phyloP scores from a whole-genome alignment of 192 early-diverging fungal species.

The Ambispora gerdemannii region DNA sequence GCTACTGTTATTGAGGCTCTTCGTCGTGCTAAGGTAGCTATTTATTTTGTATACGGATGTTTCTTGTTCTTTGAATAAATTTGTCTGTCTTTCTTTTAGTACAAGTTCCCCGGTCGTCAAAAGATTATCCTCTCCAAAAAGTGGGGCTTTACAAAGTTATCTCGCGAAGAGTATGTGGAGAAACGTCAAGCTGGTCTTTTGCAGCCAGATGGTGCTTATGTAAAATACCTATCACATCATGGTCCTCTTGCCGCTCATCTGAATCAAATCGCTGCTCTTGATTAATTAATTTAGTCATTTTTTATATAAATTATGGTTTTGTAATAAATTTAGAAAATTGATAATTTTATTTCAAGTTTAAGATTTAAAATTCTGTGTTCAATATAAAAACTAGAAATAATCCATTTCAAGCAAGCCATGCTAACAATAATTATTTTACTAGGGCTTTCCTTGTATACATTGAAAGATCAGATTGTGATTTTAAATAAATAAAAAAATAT shows the following conservation, averaged over 20 bases:
- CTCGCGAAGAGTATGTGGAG: constrained; percentile 84
- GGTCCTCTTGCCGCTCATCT: constrained; percentile 67
- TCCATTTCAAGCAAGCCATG: no score
- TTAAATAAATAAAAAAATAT: no score
- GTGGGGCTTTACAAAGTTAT: constrained; percentile 99
- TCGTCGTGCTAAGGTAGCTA: constrained; percentile 38
- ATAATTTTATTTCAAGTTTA: no score
- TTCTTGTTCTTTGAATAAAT: not conserved
- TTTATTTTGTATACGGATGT: not conserved
- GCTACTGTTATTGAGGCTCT: constrained; percentile 85
- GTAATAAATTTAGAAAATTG: no score
- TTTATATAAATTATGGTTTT: no score
- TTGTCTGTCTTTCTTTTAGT: constrained; percentile 48
- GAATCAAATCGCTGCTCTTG: constrained; percentile 28
- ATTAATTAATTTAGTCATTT: no score
- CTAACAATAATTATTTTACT: no score
- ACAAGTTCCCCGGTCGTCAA: constrained; percentile 99
- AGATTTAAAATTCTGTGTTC: no score
- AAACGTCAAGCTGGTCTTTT: constrained; percentile 72
- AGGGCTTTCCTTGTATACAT: no score
- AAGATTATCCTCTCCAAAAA: constrained; percentile 99
- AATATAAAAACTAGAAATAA: no score
- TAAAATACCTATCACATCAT: constrained; percentile 89
- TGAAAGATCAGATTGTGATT: no score
- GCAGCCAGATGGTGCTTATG: constrained; percentile 90